Base-by-base conservation (phyloP, 345 rosid genomes). In the Salix viminalis region DNA sequence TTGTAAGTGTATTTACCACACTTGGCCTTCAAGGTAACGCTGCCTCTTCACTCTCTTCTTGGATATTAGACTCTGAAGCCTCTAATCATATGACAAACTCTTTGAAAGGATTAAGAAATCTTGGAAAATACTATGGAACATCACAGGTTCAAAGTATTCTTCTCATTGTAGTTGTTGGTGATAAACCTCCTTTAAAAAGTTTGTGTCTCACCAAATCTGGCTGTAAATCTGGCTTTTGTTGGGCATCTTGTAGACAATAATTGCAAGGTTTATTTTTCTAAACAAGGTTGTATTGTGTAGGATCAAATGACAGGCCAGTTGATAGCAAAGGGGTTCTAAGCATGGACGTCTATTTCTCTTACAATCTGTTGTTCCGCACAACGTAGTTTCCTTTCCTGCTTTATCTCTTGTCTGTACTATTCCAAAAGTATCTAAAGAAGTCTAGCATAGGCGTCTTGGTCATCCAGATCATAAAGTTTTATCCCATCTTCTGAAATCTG, bases 131-230 rank as follows among this genome's bases (percentile, higher is more conserved):
- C 13, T 13, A 2, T 2, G 37, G 69, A 7, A 13, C 12, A 4
- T 30, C n/a, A 39, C 41, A 37, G 7, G 2, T 37, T 37, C 41
- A 37, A 37, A 39, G 42, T 39, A 2, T 39, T 39, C 42, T 39
- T 7, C 11, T 10, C 2, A 8, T 8, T 39, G 2, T 9, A 0
- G 3, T 0, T 8, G 0, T 9, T 8, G 44, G 12, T 41, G 44
- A 41, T 41, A 41, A 8, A 41, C 2, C 44, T 0, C 44, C 44
- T 9, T 41, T 41, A 2, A 41, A 41, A 41, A 4, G 9, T 37
- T 37, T 11, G 0, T 41, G 12, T 41, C 0, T 41, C 12, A 9
- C 0, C 44, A 0, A 41, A 41, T 8, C 3, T 41, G 0, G 0
- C 3, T 16, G 32, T 32, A 1, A 4, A 19, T 2, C 6, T 4